Conservation (phyloP, 805 yeast species). For the Starmera caribaea region DNA sequence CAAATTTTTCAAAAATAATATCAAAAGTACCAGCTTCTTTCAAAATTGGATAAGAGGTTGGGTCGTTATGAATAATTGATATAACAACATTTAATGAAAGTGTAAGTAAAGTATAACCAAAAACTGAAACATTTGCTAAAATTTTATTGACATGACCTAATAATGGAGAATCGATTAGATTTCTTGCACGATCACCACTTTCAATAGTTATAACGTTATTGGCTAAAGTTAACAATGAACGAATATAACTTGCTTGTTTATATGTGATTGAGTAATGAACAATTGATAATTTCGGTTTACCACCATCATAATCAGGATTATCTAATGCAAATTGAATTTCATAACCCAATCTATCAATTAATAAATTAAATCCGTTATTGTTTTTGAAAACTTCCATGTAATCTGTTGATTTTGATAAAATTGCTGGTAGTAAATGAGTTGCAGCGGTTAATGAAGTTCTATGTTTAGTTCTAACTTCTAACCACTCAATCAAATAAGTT, state of each 20-base stretch:
- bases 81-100: constrained; percentile 55
- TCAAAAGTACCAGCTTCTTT: constrained; percentile 72
- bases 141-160: constrained; percentile 50
- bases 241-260: constrained; percentile 50
- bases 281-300: constrained; percentile 41
- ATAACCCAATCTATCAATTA: constrained; percentile 50
- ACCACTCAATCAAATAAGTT: constrained; percentile 51
- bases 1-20: constrained; percentile 49
- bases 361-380: constrained; percentile 50
- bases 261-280: constrained; percentile 45
- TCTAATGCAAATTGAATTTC: constrained; percentile 59
- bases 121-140: constrained; percentile 41
- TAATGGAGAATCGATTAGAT: constrained; percentile 79
- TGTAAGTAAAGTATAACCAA: constrained; percentile 60
- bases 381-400: constrained; percentile 55
- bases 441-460: constrained; percentile 57
- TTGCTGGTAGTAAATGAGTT: constrained; percentile 35
- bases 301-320: constrained; percentile 49
- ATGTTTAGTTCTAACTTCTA: constrained; percentile 40
- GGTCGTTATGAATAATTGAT: constrained; percentile 77
- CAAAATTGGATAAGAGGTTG: constrained; percentile 75
- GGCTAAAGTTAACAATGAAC: constrained; percentile 54
- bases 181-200: constrained; percentile 76
- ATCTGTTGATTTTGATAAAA: constrained; percentile 32
- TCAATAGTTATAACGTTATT: constrained; percentile 58